Evolutionary conservation across 768 basidiomycete species (phyloP).

Genomic region (Sarcomyxa edulis): DNA sequence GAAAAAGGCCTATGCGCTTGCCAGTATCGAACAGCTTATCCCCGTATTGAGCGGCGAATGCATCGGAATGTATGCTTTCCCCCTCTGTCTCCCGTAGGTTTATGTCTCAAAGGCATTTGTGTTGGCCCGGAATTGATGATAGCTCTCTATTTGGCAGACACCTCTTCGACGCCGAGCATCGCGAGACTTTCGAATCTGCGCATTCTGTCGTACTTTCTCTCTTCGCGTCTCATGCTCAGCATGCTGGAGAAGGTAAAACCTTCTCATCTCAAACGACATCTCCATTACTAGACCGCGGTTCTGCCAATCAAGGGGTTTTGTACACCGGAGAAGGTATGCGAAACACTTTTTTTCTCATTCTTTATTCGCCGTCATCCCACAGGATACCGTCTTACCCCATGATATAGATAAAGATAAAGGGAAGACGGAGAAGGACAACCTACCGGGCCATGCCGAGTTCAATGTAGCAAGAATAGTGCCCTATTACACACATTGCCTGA

Average conservation of each 20-base stretch:
- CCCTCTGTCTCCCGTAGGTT: constrained; percentile 62
- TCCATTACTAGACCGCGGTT: too few species aligned
- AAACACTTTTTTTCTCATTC: too few species aligned
- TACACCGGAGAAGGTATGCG: too few species aligned
- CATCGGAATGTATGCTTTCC: constrained; percentile 52
- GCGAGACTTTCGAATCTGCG: constrained; percentile 81
- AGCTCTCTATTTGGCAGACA: too few species aligned
- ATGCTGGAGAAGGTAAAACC: constrained; percentile 8
- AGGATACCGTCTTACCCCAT: neutral
- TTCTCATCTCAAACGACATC: constrained; percentile 1
- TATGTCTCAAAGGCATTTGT: too few species aligned
- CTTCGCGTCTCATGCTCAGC: constrained; percentile 56
- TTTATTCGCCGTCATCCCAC: neutral
- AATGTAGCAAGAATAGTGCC: constrained; percentile 61
- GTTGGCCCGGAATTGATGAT: too few species aligned
- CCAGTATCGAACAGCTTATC: constrained; percentile 75
- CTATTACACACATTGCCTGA: constrained; percentile 66
- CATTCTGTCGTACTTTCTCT: constrained; percentile 80
- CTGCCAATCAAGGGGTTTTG: too few species aligned
- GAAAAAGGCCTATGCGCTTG: constrained; percentile 61
- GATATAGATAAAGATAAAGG: neutral
- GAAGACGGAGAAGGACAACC: constrained; percentile 7
- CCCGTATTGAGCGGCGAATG: constrained; percentile 48
- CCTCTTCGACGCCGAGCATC: constrained; percentile 25
- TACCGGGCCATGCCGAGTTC: neutral